Evolutionary conservation across 192 early-diverging fungal genomes (phyloP), one percentile per base, ranked within the genome.

Genomic region (Gryganskiella cystojenkinii): DNA sequence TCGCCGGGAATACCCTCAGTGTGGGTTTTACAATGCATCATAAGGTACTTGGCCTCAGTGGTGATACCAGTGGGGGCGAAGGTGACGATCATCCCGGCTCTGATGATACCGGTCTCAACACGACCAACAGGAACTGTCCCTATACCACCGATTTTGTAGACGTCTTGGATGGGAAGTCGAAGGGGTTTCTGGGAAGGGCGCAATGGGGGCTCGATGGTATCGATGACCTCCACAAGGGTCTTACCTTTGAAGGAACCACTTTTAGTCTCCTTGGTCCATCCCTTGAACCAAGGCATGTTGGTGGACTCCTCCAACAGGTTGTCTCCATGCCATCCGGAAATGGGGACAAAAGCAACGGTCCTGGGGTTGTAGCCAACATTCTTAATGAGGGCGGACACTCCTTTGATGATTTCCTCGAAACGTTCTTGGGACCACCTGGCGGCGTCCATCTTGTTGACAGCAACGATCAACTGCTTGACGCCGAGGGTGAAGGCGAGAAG

Each of bases 371-470:
- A 97, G 82, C 93, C 94, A 84, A 96, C 93, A 91, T 96, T 95
- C 93, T 96, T 96, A 91, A 97, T 92, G 90, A 96, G 96, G 85
- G 83, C 86, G 81, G 92, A 88, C 63, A 96, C 91, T 84, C 97
- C 97, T 90, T 97, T 96, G 85, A 93, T 88, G 86, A 97, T 97
- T 87, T 97, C 96, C 71, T 90, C 87, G 92, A 92, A 98, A 83
- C 97, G 96, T 79, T 89, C 94, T 88, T 97, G 90, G 82, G 89
- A 92, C 90, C 92, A 99, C 85, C 93, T 91, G 91, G 92, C 91
- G 83, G 97, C 89, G 92, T 99, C 97, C 96, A 99, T 99, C 93
- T 99, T 99, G 95, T 99, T 99, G 87, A 99, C 91, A 83, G 94
- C 96, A 72, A 99, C 96, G 68, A 99, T 96, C 83, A 99, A 91